Evolutionary conservation across 805 yeast species (phyloP).

Genomic region (Kurtzmaniella cleridarum): DNA sequence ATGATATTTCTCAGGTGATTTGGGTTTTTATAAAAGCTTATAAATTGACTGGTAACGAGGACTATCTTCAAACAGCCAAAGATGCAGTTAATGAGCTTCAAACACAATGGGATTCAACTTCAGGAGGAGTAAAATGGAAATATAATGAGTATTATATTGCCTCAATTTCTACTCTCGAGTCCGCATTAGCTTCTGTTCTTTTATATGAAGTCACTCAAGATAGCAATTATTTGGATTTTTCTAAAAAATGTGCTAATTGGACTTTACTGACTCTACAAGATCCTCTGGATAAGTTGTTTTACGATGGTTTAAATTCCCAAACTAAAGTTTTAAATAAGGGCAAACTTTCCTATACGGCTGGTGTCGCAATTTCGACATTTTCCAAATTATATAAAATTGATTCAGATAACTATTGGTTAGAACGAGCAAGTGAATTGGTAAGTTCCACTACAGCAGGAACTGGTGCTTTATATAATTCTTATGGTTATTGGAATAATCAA

Average conservation of each 20-base stretch:
- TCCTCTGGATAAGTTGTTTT: conserved; percentile 16
- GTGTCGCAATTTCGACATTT: conserved; percentile 18
- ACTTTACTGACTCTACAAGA: conserved; percentile 15
- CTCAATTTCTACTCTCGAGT: conserved; percentile 24
- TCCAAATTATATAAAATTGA: conserved; percentile 13
- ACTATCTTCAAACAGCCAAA: conserved; percentile 16
- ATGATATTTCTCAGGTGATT: conserved; percentile 23
- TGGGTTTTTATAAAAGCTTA: conserved; percentile 24
- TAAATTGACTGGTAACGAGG: conserved; percentile 10
- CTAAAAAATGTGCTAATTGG: conserved; percentile 13
- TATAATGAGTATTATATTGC: conserved; percentile 18
- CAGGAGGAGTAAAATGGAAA: conserved; percentile 24
- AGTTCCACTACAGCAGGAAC: conserved; percentile 11
- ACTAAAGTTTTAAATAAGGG: conserved; percentile 18
- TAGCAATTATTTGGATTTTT: conserved; percentile 10
- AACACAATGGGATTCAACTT: conserved; percentile 14
- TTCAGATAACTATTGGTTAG: conserved; percentile 9
- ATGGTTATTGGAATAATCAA: conserved; percentile 20
- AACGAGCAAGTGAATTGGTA: conserved; percentile 13
- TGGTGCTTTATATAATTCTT: conserved; percentile 15
- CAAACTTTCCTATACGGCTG: conserved; percentile 23
- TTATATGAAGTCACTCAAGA: conserved; percentile 14
- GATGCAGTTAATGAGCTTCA: conserved; percentile 11
- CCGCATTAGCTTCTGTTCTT: conserved; percentile 21
- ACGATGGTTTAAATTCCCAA: conserved; percentile 16